phyloP scores from a whole-genome alignment of 1,284 basidiomycete species.

The Ceratobasidium theobromae region DNA sequence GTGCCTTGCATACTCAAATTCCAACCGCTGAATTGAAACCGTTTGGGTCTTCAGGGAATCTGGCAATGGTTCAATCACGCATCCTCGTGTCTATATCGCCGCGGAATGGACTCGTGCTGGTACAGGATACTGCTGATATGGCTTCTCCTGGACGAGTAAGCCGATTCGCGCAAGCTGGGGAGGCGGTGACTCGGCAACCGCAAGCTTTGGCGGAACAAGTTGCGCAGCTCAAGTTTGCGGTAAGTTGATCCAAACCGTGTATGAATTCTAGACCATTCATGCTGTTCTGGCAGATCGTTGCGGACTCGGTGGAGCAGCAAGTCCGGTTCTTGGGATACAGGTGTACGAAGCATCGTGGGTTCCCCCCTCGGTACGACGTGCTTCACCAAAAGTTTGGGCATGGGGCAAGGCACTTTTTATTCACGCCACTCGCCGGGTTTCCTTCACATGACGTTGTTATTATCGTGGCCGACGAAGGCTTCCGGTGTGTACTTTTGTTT shows the following conservation, averaged over 20 bases:
- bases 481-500: conserved; percentile 68
- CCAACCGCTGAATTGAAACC: conserved; percentile 9
- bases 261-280: background rate
- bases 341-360: background rate
- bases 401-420: conserved; percentile 57
- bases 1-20: conserved; percentile 40
- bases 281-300: conserved; percentile 7
- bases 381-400: conserved; percentile 60
- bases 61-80: conserved; percentile 14
- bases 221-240: conserved; percentile 25
- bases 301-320: conserved; percentile 32
- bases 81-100: conserved; percentile 20
- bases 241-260: background rate
- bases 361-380: conserved; percentile 48
- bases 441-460: conserved; percentile 73
- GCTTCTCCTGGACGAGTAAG: conserved; percentile 23
- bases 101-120: conserved; percentile 20
- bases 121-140: conserved; percentile 33
- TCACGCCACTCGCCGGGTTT: conserved; percentile 69
- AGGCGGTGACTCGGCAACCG: conserved; percentile 62
- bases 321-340: conserved; percentile 37
- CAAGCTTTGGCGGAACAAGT: conserved; percentile 31
- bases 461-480: conserved; percentile 71
- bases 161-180: conserved; percentile 54
- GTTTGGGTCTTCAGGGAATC: background rate